Conservation (phyloP, 306 rosid species). For the Clitoria ternatea region DNA sequence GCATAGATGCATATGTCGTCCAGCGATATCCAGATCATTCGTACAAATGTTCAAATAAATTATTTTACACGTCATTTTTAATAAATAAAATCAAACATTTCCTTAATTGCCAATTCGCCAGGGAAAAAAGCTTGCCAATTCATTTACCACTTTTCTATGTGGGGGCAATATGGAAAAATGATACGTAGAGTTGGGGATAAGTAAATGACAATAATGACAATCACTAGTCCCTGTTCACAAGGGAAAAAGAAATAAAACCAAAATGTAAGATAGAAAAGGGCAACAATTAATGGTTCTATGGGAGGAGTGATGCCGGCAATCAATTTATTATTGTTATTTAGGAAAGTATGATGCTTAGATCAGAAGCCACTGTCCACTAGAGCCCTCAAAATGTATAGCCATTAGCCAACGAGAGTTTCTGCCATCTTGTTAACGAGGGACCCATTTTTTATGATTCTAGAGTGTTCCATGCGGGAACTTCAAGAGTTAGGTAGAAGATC, state of each 20-base stretch:
- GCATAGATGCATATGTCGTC: too few species aligned
- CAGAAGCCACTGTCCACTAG: constrained; percentile 50
- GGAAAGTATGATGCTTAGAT: constrained; percentile 33
- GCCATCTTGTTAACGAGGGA: background rate
- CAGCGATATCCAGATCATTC: too few species aligned
- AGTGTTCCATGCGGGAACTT: constrained; percentile 7
- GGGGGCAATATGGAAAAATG: background rate
- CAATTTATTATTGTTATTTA: background rate
- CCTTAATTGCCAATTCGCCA: too few species aligned
- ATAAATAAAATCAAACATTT: too few species aligned
- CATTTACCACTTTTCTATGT: too few species aligned
- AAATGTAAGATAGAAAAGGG: background rate
- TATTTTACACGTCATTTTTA: too few species aligned
- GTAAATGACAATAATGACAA: constrained; percentile 18
- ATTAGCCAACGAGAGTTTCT: background rate
- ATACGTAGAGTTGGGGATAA: background rate
- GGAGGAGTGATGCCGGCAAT: constrained; percentile 37
- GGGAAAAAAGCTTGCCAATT: background rate
- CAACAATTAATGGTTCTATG: background rate
- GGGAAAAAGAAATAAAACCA: background rate
- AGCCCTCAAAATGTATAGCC: background rate
- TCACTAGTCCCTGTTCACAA: background rate
- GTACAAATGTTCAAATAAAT: too few species aligned
- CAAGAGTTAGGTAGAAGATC: background rate
- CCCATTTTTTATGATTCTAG: constrained; percentile 4